phyloP scores from a whole-genome alignment of 2,329 filamentous ascomycete genomes.

The Fusarium illudens region DNA sequence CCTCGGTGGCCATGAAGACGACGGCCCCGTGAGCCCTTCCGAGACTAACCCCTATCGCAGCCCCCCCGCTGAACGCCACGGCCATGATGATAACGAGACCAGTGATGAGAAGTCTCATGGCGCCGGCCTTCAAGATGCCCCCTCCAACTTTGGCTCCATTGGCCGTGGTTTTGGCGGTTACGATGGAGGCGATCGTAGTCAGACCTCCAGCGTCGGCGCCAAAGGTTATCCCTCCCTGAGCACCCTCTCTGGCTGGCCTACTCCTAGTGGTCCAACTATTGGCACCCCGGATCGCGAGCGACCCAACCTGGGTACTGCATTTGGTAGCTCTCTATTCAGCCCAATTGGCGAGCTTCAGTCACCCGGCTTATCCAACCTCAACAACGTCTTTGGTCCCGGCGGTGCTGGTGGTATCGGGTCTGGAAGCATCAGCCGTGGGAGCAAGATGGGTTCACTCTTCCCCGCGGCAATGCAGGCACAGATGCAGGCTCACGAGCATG shows the following conservation, averaged over 20 bases:
- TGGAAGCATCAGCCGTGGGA: slow-evolving; percentile 76
- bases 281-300: slow-evolving; percentile 74
- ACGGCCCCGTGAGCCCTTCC: slow-evolving; percentile 84
- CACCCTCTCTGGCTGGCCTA: slow-evolving; percentile 69
- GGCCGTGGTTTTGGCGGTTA: slow-evolving; percentile 62
- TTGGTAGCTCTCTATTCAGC: slow-evolving; percentile 84
- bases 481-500: slow-evolving; percentile 79
- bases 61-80: slow-evolving; percentile 78
- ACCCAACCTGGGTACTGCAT: slow-evolving; percentile 63
- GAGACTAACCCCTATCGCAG: slow-evolving; percentile 97
- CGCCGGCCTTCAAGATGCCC: slow-evolving; percentile 49
- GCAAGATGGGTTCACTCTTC: slow-evolving; percentile 88
- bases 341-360: slow-evolving; percentile 82
- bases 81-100: slow-evolving; percentile 68
- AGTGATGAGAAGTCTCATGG: slow-evolving; percentile 60
- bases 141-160: slow-evolving; percentile 62
- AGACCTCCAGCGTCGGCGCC: slow-evolving; percentile 87
- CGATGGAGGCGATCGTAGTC: slow-evolving; percentile 86
- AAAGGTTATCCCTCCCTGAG: slow-evolving; percentile 73
- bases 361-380: slow-evolving; percentile 72
- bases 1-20: slow-evolving; percentile 65
- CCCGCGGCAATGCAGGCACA: slow-evolving; percentile 90
- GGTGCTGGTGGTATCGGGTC: slow-evolving; percentile 63
- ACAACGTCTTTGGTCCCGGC: slow-evolving; percentile 73
- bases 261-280: slow-evolving; percentile 63